Conservation (phyloP, 768 basidiomycete genomes). For the Russula abietina region DNA sequence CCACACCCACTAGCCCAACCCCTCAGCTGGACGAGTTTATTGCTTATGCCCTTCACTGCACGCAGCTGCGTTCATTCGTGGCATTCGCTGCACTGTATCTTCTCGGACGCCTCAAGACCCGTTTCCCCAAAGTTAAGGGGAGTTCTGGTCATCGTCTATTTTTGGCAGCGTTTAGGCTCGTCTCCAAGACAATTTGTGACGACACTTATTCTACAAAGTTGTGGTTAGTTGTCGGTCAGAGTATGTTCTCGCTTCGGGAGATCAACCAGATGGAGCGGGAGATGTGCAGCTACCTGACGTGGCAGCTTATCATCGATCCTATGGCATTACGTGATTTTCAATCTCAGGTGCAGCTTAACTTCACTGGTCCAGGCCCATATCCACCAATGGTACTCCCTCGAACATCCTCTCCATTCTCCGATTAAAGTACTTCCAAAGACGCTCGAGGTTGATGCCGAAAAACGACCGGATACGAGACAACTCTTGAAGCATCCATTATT, state of each 20-base stretch:
- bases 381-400: too few species aligned
- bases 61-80: conserved; percentile 52
- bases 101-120: conserved; percentile 77
- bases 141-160: conserved; percentile 83
- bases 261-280: conserved; percentile 97
- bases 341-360: conserved; percentile 52
- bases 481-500: too few species aligned
- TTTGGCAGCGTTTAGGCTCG: too few species aligned
- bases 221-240: conserved; percentile 59
- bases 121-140: conserved; percentile 84
- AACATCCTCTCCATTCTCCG: too few species aligned
- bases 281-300: conserved; percentile 92
- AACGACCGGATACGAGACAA: too few species aligned
- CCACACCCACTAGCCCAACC: conserved; percentile 25
- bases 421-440: too few species aligned
- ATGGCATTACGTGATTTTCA: conserved; percentile 57
- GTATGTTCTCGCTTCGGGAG: conserved; percentile 67
- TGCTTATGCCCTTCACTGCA: conserved; percentile 81
- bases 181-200: too few species aligned
- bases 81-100: conserved; percentile 58
- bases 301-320: conserved; percentile 77
- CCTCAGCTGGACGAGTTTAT: conserved; percentile 71
- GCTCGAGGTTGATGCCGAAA: too few species aligned
- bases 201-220: too few species aligned
- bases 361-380: conserved; percentile 46